These are phyloP conservation scores for Ophiostoma montium DNA, from an alignment of 2,329 filamentous ascomycete genomes.

Conservation along the genomic window DNA sequence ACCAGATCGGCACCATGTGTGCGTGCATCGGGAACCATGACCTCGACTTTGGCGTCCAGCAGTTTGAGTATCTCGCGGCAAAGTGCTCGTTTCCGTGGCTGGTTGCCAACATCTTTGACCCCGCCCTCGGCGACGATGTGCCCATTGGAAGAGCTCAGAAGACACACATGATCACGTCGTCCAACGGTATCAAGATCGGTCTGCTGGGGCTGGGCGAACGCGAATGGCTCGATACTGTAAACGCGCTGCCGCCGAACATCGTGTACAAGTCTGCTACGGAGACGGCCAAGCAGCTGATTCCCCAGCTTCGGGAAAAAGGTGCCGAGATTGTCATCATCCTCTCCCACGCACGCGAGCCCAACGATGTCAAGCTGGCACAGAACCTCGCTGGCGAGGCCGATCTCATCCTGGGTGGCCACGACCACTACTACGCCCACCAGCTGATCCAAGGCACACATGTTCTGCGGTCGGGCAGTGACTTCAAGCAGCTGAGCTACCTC, in stretches of 20 bases:
- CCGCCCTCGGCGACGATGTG: conserved; percentile 58
- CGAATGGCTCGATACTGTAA: conserved; percentile 84
- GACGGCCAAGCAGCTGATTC: conserved; percentile 63
- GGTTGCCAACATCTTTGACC: conserved; percentile 76
- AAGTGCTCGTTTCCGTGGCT: conserved; percentile 84
- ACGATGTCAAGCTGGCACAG: conserved; percentile 72
- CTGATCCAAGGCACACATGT: conserved; percentile 69
- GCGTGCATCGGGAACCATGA: conserved; percentile 90
- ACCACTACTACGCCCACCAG: conserved; percentile 74
- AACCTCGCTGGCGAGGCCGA: conserved; percentile 64
- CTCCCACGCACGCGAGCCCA: conserved; percentile 77
- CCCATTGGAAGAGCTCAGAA: conserved; percentile 63
- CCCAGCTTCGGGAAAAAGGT: conserved; percentile 57
- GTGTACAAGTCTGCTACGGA: conserved; percentile 67
- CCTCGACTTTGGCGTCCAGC: conserved; percentile 76
- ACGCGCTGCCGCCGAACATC: conserved; percentile 66
- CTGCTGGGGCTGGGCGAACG: conserved; percentile 75
- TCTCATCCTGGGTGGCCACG: conserved; percentile 76
- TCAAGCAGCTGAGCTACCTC: conserved; percentile 83
- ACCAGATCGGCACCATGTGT: conserved; percentile 60
- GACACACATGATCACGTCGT: conserved; percentile 63
- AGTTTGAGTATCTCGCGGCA: conserved; percentile 57
- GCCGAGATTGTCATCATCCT: conserved; percentile 73
- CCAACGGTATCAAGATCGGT: conserved; percentile 75
- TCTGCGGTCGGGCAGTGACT: conserved; percentile 78